Evolutionary conservation across 768 basidiomycete genomes (phyloP), one percentile per base, ranked within the genome.

Genomic region (Mycena indigotica): DNA sequence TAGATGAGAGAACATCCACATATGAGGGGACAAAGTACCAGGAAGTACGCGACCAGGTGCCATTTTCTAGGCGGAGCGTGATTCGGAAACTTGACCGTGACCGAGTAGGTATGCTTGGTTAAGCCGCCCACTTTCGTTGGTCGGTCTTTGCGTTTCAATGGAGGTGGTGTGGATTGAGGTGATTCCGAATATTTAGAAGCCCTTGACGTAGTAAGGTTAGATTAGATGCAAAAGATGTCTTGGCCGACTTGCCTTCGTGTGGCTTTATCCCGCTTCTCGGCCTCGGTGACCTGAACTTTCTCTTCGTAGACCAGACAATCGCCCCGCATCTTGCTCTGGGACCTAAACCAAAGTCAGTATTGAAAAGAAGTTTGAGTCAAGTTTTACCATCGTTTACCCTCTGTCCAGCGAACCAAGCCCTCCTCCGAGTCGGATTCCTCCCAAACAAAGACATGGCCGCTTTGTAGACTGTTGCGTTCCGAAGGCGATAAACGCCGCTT

Each of bases 241-340:
- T 15, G 5, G 4, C n/a, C 28, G n/a, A 45, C 73, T 28, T 62
- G 83, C 83, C 84, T 73, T 62, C 84, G 70, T 24, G 78, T 79
- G 26, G 84, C 84, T 66, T 84, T 85, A 3, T 81, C 76, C 56
- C 82, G 80, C 54, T 79, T 84, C 63, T 84, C 84, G 58, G 82
- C 84, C 49, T 80, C 76, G 3, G 84, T 85, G 0, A 77, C 79
- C 59, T 79, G 84, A 51, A 84, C 80, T 62, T 86, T 85, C 65
- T 85, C 84, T 64, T 85, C 84, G 60, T 86, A 86, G 66, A 82
- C 84, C 15, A 86, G 70, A 66, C 84, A 86, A 66, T 83, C 85
- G 19, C 80, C 83, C 10, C 83, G 75, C 85, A 86, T 85, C 38
- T 83, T 74, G 66, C 85, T 86, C 62, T 86, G 84, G 1, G 85